phyloP scores from a whole-genome alignment of 768 basidiomycete genomes.

The Auricularia auricula-judae region DNA sequence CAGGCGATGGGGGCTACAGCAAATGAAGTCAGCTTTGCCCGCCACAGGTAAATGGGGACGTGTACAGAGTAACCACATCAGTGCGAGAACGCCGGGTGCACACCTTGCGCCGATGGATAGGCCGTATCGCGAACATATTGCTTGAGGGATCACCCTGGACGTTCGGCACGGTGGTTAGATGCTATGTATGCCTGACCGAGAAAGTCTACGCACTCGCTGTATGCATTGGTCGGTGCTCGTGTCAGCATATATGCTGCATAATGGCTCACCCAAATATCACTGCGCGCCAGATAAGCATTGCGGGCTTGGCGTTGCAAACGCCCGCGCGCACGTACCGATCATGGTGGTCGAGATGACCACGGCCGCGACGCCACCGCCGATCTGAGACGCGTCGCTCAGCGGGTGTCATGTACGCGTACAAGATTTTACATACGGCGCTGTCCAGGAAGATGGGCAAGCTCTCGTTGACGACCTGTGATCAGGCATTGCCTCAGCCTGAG shows the following conservation, averaged over 20 bases:
- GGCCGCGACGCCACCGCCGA: slow-evolving; percentile 65
- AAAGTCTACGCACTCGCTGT: not conserved
- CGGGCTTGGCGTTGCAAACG: not conserved
- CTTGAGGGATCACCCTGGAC: slow-evolving; percentile 57
- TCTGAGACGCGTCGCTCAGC: slow-evolving; percentile 13
- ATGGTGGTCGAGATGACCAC: slow-evolving; percentile 68
- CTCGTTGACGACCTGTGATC: slow-evolving; percentile 60
- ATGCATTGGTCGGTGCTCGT: not conserved
- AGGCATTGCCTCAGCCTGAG: not conserved
- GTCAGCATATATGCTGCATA: not conserved
- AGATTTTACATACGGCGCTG: slow-evolving; percentile 35
- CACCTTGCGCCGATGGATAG: slow-evolving; percentile 70
- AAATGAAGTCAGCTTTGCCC: not conserved
- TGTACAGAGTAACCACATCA: slow-evolving; percentile 59
- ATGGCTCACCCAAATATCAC: not conserved
- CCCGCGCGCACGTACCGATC: slow-evolving; percentile 33
- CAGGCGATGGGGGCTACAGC: slow-evolving; percentile 63
- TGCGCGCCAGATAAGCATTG: not conserved
- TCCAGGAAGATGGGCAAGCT: slow-evolving; percentile 77
- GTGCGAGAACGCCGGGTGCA: slow-evolving; percentile 56
- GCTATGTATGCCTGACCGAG: too few relatives aligned
- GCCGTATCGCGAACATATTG: slow-evolving; percentile 68
- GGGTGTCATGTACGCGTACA: not conserved
- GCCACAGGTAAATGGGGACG: not conserved
- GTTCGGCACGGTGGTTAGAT: not conserved